A percentile compares a stretch with the other conserved stretches of the same genome.
Conservation (phyloP, 306 rosid species). For the Vigna angularis region DNA sequence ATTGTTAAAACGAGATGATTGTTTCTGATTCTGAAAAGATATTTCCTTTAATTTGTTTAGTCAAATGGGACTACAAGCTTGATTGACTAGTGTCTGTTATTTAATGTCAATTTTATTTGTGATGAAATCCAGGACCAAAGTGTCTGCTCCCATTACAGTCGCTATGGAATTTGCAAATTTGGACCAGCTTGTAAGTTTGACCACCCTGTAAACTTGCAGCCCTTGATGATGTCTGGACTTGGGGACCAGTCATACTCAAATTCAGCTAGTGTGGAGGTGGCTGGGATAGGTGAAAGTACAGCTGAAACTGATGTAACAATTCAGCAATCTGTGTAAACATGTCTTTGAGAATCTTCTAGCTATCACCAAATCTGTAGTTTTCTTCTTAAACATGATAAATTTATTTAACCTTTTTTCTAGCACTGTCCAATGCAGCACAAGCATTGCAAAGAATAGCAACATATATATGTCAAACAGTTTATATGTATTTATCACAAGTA, state of each 20-base stretch:
- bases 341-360: constrained; percentile 45
- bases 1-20: constrained; percentile 4
- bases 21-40: constrained; percentile 15
- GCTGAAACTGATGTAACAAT: constrained; percentile 51
- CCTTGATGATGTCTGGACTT: constrained; percentile 54
- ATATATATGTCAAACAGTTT: constrained; percentile 46
- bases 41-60: constrained; percentile 2
- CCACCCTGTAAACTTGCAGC: constrained; percentile 57
- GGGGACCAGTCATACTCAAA: constrained; percentile 57
- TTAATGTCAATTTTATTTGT: constrained; percentile 2
- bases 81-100: constrained; percentile 25
- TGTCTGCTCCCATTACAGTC: constrained; percentile 76
- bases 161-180: constrained; percentile 91
- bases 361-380: constrained; percentile 49
- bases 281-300: constrained; percentile 59
- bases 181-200: constrained; percentile 93
- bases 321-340: constrained; percentile 57
- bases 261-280: constrained; percentile 50
- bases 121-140: constrained; percentile 73
- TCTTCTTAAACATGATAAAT: constrained; percentile 47
- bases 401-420: constrained; percentile 44
- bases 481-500: constrained; percentile 44
- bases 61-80: constrained; percentile 19
- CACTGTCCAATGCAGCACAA: constrained; percentile 50
- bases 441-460: constrained; percentile 57